Evolutionary conservation across 2,329 filamentous ascomycete genomes (phyloP).

Genomic region (Magnaporthiopsis incrustans): DNA sequence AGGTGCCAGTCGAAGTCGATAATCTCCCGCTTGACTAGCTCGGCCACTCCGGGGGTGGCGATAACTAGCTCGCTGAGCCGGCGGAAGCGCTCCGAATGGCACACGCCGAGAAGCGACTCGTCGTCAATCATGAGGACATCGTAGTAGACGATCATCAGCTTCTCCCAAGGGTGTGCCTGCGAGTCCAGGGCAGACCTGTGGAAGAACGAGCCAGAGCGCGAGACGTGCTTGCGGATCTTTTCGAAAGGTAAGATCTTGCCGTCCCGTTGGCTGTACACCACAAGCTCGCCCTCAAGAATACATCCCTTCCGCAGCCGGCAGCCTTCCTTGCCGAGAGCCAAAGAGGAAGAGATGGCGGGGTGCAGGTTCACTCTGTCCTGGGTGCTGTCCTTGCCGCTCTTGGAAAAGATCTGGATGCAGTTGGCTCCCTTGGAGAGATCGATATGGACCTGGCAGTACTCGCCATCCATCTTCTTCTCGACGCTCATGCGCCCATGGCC

Average conservation of each 20-base stretch:
- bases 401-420: slow-evolving; percentile 77
- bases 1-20: slow-evolving; percentile 54
- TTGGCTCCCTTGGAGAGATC: slow-evolving; percentile 48
- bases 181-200: slow-evolving; percentile 59
- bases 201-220: slow-evolving; percentile 62
- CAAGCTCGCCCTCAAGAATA: slow-evolving; percentile 76
- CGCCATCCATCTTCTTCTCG: slow-evolving; percentile 78
- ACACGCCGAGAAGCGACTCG: slow-evolving; percentile 39
- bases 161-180: slow-evolving; percentile 43
- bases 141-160: slow-evolving; percentile 55
- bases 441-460: slow-evolving; percentile 85
- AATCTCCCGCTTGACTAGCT: slow-evolving; percentile 56
- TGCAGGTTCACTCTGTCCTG: slow-evolving; percentile 57
- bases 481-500: slow-evolving; percentile 56
- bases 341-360: slow-evolving; percentile 51
- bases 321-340: slow-evolving; percentile 50
- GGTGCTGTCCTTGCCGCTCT: slow-evolving; percentile 86
- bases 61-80: slow-evolving; percentile 48
- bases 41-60: slow-evolving; percentile 51
- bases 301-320: slow-evolving; percentile 57
- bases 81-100: slow-evolving; percentile 52
- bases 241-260: slow-evolving; percentile 66
- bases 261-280: slow-evolving; percentile 66
- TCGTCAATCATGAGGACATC: slow-evolving; percentile 48
- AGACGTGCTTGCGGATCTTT: slow-evolving; percentile 73